Conservation (phyloP, 2,329 filamentous ascomycete genomes). For the Clonostachys rhizophaga region DNA sequence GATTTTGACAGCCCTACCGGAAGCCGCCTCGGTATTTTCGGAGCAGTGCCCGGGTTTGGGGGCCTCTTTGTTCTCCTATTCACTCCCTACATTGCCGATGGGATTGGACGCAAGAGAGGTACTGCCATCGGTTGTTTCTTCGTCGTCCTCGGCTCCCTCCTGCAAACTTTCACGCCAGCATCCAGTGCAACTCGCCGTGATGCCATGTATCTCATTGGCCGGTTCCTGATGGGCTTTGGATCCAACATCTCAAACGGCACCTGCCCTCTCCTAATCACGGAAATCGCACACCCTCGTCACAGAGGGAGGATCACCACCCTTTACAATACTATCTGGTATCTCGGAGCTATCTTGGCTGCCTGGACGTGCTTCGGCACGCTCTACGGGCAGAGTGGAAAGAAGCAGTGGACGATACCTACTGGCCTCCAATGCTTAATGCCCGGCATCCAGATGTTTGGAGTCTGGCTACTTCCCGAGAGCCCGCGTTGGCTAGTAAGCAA, state of each 20-base stretch:
- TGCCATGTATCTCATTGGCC: not conserved
- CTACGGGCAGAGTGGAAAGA: slow-evolving; percentile 21
- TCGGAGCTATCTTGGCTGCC: slow-evolving; percentile 9
- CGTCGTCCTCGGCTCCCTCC: not conserved
- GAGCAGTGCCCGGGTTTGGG: not conserved
- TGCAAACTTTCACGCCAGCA: not conserved
- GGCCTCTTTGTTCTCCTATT: not conserved
- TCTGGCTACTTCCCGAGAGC: slow-evolving; percentile 28
- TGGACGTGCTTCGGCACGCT: slow-evolving; percentile 9
- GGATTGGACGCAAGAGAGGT: not conserved
- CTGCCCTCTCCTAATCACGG: slow-evolving; percentile 6
- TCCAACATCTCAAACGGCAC: slow-evolving; percentile 3
- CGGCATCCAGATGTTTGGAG: slow-evolving; percentile 5
- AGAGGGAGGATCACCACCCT: slow-evolving; percentile 4
- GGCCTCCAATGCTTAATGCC: slow-evolving; percentile 37
- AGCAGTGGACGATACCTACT: slow-evolving; percentile 41
- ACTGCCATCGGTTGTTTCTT: not conserved
- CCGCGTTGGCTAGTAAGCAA: slow-evolving; percentile 34
- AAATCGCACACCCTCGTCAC: slow-evolving; percentile 4
- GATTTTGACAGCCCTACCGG: not conserved
- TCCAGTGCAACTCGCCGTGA: too few relatives aligned
- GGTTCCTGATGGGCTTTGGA: not conserved
- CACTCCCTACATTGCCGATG: not conserved
- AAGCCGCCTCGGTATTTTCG: not conserved
- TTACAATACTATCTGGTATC: slow-evolving; percentile 3